phyloP scores from a whole-genome alignment of 2,329 filamentous ascomycete species.

The Proliferodiscus dingleyae region DNA sequence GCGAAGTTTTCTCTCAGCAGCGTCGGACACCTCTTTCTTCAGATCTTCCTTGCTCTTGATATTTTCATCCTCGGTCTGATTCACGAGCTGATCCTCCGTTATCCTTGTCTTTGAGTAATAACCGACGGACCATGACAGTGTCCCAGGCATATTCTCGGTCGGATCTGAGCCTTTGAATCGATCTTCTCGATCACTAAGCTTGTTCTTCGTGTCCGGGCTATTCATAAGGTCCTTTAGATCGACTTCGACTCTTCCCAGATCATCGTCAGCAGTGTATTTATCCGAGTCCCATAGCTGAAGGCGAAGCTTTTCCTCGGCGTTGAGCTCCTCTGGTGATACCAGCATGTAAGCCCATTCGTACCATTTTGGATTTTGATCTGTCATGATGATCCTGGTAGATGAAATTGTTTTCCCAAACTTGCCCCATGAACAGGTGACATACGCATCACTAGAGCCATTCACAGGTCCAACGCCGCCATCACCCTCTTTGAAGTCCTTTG shows the following conservation, averaged over 20 bases:
- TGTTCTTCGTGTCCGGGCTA: conserved; percentile 52
- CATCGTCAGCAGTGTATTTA: conserved; percentile 66
- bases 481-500: conserved; percentile 66
- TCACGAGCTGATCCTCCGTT: conserved; percentile 54
- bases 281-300: conserved; percentile 75
- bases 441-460: conserved; percentile 63
- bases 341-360: conserved; percentile 66
- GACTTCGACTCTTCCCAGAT: conserved; percentile 68
- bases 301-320: conserved; percentile 64
- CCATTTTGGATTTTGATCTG: conserved; percentile 66
- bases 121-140: conserved; percentile 64
- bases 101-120: conserved; percentile 66
- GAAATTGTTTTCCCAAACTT: conserved; percentile 69
- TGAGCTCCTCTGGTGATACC: conserved; percentile 65
- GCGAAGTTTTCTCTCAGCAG: conserved; percentile 57
- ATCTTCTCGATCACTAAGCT: conserved; percentile 58
- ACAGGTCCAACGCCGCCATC: conserved; percentile 58
- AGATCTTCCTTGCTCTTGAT: conserved; percentile 55
- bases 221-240: conserved; percentile 62
- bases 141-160: conserved; percentile 64
- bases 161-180: conserved; percentile 60
- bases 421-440: conserved; percentile 69
- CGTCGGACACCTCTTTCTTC: conserved; percentile 49
- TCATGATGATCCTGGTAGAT: conserved; percentile 59
- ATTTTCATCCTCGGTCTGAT: conserved; percentile 55